phyloP scores from a whole-genome alignment of 371 early-diverging fungal species.

The Mucor lusitanicus region DNA sequence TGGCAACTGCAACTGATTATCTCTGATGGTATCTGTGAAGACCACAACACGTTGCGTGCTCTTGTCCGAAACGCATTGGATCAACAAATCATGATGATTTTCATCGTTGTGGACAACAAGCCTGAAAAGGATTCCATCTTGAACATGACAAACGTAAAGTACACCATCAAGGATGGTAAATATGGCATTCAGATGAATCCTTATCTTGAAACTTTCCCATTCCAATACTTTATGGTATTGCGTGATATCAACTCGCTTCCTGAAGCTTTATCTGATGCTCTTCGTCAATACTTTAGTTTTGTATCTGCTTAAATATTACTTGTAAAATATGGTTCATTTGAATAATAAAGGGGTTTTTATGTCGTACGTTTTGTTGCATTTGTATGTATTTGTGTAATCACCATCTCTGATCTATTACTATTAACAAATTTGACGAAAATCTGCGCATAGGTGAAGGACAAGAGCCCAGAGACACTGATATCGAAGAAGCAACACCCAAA shows the following conservation, averaged over 20 bases:
- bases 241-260: slow-evolving; percentile 89
- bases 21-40: slow-evolving; percentile 97
- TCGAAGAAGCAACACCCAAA: too few relatives aligned
- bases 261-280: slow-evolving; percentile 86
- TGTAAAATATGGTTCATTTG: background rate
- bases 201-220: slow-evolving; percentile 97
- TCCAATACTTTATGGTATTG: slow-evolving; percentile 93
- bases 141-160: slow-evolving; percentile 86
- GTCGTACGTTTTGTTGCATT: background rate
- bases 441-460: too few relatives aligned
- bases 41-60: slow-evolving; percentile 79
- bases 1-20: slow-evolving; percentile 97
- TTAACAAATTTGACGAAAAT: too few relatives aligned
- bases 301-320: slow-evolving; percentile 39
- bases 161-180: slow-evolving; percentile 66
- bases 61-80: slow-evolving; percentile 87
- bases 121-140: slow-evolving; percentile 83
- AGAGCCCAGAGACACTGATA: too few relatives aligned
- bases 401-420: too few relatives aligned
- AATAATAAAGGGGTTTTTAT: background rate
- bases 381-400: too few relatives aligned
- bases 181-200: slow-evolving; percentile 74
- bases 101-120: slow-evolving; percentile 92
- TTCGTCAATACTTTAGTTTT: slow-evolving; percentile 91
- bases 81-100: slow-evolving; percentile 90